phyloP scores from a whole-genome alignment of 768 basidiomycete genomes.

The Artomyces pyxidatus region DNA sequence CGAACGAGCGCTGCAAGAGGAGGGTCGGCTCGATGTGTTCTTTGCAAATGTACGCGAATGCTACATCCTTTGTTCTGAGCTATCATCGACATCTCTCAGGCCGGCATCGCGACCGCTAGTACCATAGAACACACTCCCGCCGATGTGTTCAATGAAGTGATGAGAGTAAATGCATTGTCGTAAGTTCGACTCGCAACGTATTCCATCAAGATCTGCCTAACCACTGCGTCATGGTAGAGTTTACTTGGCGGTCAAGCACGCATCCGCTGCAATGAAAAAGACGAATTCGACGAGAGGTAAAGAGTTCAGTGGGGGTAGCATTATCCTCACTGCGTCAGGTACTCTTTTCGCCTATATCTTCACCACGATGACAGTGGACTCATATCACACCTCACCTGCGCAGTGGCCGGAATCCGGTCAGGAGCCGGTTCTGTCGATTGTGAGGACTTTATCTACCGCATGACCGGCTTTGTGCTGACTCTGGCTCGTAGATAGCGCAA shows the following conservation, averaged over 20 bases:
- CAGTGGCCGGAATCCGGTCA: slow-evolving; percentile 76
- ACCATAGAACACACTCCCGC: slow-evolving; percentile 46
- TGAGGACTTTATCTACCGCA: slow-evolving; percentile 29
- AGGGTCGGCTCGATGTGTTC: slow-evolving; percentile 87
- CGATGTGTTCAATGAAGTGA: slow-evolving; percentile 63
- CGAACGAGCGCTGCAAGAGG: slow-evolving; percentile 64
- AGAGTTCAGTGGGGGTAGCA: slow-evolving; percentile 63
- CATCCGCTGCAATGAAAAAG: slow-evolving; percentile 72
- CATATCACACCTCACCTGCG: neutral
- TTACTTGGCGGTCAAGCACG: slow-evolving; percentile 86
- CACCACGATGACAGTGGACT: neutral
- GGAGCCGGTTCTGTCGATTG: slow-evolving; percentile 81
- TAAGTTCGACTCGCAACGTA: slow-evolving; percentile 17
- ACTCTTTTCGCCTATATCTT: slow-evolving; percentile 17
- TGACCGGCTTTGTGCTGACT: slow-evolving; percentile 9
- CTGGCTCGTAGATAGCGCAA: slow-evolving; percentile 65
- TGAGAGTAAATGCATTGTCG: slow-evolving; percentile 74
- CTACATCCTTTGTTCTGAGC: neutral
- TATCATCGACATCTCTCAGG: slow-evolving; percentile 33
- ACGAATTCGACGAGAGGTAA: slow-evolving; percentile 64
- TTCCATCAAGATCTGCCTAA: neutral
- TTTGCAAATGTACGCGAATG: slow-evolving; percentile 74
- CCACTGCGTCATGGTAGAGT: slow-evolving; percentile 39
- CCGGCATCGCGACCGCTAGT: slow-evolving; percentile 46
- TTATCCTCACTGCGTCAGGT: slow-evolving; percentile 84